Conservation (phyloP, 1,284 basidiomycete species). For the Wolfiporia cocos region DNA sequence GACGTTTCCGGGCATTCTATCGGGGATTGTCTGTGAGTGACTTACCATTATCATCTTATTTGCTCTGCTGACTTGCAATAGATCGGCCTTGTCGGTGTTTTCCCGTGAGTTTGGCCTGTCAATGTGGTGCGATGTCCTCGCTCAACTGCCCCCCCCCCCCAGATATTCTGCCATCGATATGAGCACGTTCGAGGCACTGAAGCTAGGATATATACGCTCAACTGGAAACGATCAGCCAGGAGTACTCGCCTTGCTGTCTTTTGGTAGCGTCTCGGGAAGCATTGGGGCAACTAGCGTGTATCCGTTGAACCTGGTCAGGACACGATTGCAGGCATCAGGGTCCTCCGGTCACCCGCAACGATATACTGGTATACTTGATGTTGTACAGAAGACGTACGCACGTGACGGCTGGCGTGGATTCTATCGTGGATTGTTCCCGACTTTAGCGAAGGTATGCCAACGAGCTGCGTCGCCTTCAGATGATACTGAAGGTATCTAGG, state of each 20-base stretch:
- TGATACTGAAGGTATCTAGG: conserved; percentile 49
- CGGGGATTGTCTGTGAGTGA: conserved; percentile 81
- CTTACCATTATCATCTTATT: neutral
- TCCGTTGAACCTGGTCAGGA: conserved; percentile 90
- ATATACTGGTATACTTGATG: conserved; percentile 88
- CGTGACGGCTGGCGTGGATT: conserved; percentile 92
- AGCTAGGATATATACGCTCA: conserved; percentile 76
- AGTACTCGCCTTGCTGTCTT: conserved; percentile 76
- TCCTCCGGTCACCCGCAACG: conserved; percentile 86
- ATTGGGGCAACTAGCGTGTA: conserved; percentile 92
- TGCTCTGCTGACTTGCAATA: conserved; percentile 25
- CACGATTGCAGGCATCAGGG: conserved; percentile 93
- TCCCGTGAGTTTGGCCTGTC: conserved; percentile 60
- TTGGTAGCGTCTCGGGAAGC: conserved; percentile 85
- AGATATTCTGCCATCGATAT: conserved; percentile 90
- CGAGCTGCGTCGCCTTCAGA: neutral
- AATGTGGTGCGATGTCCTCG: too few species aligned
- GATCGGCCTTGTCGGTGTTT: conserved; percentile 88
- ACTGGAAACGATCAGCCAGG: conserved; percentile 81
- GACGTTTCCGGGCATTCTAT: conserved; percentile 84
- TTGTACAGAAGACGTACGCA: conserved; percentile 74
- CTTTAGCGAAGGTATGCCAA: conserved; percentile 73
- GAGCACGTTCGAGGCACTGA: conserved; percentile 92
- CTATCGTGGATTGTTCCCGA: conserved; percentile 90
- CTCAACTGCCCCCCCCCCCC: too few species aligned